Evolutionary conservation across 2,329 filamentous ascomycete species (phyloP).

Genomic region (Fusarium secorum): DNA sequence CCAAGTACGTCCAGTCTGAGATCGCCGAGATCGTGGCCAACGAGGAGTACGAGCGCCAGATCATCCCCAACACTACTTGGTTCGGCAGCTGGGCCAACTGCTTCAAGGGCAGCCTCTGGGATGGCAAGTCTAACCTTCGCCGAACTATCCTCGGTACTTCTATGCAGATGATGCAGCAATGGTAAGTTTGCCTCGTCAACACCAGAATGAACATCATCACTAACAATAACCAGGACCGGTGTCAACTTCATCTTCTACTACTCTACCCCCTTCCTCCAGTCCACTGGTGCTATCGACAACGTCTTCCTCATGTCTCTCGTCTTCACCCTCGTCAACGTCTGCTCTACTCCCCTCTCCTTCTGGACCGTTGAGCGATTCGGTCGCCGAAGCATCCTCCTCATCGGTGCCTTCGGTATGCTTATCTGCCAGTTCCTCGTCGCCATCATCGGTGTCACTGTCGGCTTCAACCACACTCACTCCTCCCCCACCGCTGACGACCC

Average conservation of each 20-base stretch:
- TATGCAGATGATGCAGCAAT: constrained; percentile 83
- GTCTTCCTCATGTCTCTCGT: constrained; percentile 84
- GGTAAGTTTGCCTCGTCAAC: constrained; percentile 40
- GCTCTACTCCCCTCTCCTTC: constrained; percentile 86
- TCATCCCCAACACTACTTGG: constrained; percentile 22
- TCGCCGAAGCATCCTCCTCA: constrained; percentile 80
- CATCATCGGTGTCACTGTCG: constrained; percentile 73
- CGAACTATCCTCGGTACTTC: constrained; percentile 70
- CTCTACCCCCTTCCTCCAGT: constrained; percentile 84
- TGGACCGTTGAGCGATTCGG: constrained; percentile 84
- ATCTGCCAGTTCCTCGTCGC: constrained; percentile 87
- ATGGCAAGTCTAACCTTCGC: constrained; percentile 50
- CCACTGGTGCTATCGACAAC: constrained; percentile 77
- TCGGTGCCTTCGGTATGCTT: constrained; percentile 82
- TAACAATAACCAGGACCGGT: constrained; percentile 67
- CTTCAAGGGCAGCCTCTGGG: constrained; percentile 45
- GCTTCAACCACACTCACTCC: constrained; percentile 58
- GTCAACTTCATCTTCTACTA: constrained; percentile 95
- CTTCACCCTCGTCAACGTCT: constrained; percentile 88
- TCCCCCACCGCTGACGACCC: constrained; percentile 52
- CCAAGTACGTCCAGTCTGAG: constrained; percentile 34
- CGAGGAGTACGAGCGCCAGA: constrained; percentile 76
- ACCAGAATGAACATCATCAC: not conserved
- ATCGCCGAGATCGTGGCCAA: constrained; percentile 72
- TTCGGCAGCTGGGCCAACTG: constrained; percentile 34